phyloP scores from a whole-genome alignment of 2,329 filamentous ascomycete genomes.

The Calonectria ilicicola region DNA sequence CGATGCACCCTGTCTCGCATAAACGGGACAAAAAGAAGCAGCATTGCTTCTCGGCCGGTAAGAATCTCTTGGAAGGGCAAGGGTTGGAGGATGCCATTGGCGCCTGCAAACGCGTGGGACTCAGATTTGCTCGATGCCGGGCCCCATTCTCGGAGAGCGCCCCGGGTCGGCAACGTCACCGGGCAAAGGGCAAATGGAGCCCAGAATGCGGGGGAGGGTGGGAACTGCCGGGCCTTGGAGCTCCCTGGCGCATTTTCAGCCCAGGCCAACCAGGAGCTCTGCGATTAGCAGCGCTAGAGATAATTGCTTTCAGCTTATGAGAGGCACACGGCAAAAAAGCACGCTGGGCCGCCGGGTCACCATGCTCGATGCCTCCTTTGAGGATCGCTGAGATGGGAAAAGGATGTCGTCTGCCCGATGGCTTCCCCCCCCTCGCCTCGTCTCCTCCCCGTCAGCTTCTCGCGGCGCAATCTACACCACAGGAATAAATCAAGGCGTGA shows the following conservation, averaged over 20 bases:
- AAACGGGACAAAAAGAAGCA: background rate
- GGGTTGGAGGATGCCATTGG: conserved; percentile 2
- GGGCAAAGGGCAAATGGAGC: conserved; percentile 24
- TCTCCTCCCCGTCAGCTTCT: background rate
- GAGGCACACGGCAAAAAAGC: conserved; percentile 2
- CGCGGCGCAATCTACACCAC: background rate
- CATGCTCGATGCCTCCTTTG: background rate
- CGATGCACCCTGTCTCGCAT: background rate
- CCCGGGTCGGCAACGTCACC: conserved; percentile 28
- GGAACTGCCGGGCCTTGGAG: conserved; percentile 14
- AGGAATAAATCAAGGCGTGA: background rate
- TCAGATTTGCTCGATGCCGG: conserved; percentile 5
- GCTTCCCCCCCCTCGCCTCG: background rate
- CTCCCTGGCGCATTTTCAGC: background rate
- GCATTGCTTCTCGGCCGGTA: background rate
- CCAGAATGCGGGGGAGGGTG: conserved; percentile 22
- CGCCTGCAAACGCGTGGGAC: conserved; percentile 20
- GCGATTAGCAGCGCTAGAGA: conserved; percentile 10
- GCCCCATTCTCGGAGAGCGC: conserved; percentile 18
- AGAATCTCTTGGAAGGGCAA: background rate
- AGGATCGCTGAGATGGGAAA: background rate
- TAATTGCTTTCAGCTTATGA: conserved; percentile 4
- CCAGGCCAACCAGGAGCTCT: conserved; percentile 17
- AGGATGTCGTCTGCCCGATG: background rate
- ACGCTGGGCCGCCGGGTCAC: conserved; percentile 3